Evolutionary conservation across 179 eudicot species (phyloP).

Genomic region (Monotropa hypopitys): DNA sequence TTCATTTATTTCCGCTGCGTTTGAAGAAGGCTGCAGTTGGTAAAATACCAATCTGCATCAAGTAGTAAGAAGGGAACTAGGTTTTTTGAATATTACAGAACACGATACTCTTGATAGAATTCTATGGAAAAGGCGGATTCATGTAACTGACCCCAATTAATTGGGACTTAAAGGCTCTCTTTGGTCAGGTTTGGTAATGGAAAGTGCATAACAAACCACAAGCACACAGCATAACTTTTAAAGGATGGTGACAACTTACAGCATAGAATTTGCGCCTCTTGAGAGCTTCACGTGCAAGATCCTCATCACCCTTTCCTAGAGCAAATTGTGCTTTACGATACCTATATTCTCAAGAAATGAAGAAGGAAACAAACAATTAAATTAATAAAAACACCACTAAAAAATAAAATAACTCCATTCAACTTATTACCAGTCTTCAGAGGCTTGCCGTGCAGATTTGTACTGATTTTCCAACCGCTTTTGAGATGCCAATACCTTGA

Average conservation of each 20-base stretch:
- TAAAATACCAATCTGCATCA: too few relatives aligned
- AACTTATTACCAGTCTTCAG: constrained; percentile 42
- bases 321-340: constrained; percentile 52
- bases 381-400: too few relatives aligned
- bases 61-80: too few relatives aligned
- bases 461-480: constrained; percentile 49
- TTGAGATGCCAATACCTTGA: constrained; percentile 56
- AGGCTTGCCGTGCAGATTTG: constrained; percentile 46
- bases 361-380: too few relatives aligned
- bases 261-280: constrained; percentile 53
- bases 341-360: constrained; percentile 14
- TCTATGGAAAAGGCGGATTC: too few relatives aligned
- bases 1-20: too few relatives aligned
- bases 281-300: constrained; percentile 59
- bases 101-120: too few relatives aligned
- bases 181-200: too few relatives aligned
- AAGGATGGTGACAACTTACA: constrained; percentile 19
- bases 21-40: too few relatives aligned
- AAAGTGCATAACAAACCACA: not conserved
- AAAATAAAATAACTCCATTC: not conserved
- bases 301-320: constrained; percentile 46
- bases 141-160: too few relatives aligned
- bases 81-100: too few relatives aligned
- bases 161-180: too few relatives aligned
- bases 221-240: not conserved